Base-by-base conservation (phyloP, 495 filamentous ascomycete species). In the Rostrohypoxylon terebratum region DNA sequence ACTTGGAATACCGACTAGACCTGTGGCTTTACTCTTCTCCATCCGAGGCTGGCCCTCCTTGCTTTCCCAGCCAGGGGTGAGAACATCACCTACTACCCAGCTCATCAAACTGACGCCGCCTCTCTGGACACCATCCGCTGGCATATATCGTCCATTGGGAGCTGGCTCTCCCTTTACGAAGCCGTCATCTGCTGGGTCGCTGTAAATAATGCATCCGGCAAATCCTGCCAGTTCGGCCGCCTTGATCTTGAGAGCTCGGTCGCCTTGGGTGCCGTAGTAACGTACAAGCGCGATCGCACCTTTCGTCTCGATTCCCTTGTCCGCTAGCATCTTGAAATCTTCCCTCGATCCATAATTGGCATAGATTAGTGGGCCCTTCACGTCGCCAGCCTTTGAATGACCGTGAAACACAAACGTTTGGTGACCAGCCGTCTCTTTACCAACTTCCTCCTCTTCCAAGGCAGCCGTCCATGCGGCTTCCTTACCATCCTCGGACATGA, bases 331-430 rank as follows among this genome's bases (percentile, higher is more conserved):
- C 75, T 91, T 81, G 76, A 95, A 98, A 76, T 99, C 96, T 55
- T 92, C 89, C 48, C 87, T 87, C 58, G 92, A 91, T 13, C 96
- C 96, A 73, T 94, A 96, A 76, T 98, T 97, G 21, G 92, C 96
- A 76, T 97, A 99, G 1, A 99, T 87, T 59, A 99, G 79, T n/a
- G 91, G 94, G 0, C 96, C 96, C n/a, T 87, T 91, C 23, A 95
- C 94, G 74, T 94, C 93, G 21, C 95, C 96, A 7, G 92, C 87
- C 74, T 90, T 92, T 11, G 94, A 97, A 77, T 96, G 91, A 0
- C 92, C 95, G 77, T 99, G 96, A 71, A 97, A 99, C 13, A 87
- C 88, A 25, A 84, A 82, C 0, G 92, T 93, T 71, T 93, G 88
- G 61, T 85, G 82, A 59, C 87, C 83, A 14, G 84, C 79, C 21